Evolutionary conservation across 2,329 filamentous ascomycete genomes (phyloP).

Genomic region (Cryphonectria japonica): DNA sequence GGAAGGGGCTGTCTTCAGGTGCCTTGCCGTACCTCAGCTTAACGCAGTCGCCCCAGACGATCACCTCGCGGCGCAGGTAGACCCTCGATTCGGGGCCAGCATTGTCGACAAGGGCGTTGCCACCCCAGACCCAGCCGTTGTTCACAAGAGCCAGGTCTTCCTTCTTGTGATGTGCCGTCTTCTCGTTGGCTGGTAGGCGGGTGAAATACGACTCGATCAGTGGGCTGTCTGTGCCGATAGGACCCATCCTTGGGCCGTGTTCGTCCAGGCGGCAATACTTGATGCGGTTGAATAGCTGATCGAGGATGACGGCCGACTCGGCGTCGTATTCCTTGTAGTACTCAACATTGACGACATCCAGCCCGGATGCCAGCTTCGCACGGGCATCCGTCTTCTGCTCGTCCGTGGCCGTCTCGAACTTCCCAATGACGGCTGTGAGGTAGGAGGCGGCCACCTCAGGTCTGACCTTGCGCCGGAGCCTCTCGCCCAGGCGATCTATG

Average conservation of each 20-base stretch:
- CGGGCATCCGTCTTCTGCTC: conserved; percentile 49
- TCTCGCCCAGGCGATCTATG: conserved; percentile 75
- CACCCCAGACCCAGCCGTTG: conserved; percentile 99
- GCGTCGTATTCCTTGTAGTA: conserved; percentile 92
- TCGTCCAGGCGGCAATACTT: conserved; percentile 95
- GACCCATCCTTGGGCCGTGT: conserved; percentile 83
- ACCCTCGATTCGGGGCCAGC: conserved; percentile 86
- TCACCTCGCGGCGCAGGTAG: conserved; percentile 95
- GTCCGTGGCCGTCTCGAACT: conserved; percentile 56
- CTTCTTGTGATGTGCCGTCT: conserved; percentile 74
- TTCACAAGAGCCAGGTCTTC: conserved; percentile 84
- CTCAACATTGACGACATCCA: conserved; percentile 84
- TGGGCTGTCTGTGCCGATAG: conserved; percentile 75
- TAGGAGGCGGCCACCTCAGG: conserved; percentile 72
- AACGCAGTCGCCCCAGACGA: conserved; percentile 98
- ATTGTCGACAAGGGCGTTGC: conserved; percentile 91
- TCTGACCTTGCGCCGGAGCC: conserved; percentile 74
- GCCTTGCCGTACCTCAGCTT: conserved; percentile 87
- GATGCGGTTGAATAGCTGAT: conserved; percentile 91
- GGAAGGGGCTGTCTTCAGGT: conserved; percentile 83
- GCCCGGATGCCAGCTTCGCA: conserved; percentile 62
- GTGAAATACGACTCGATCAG: conserved; percentile 96
- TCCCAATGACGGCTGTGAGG: conserved; percentile 69
- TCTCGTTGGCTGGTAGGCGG: conserved; percentile 76
- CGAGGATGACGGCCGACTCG: conserved; percentile 80